Evolutionary conservation across 805 yeast genomes (phyloP).

Genomic region (Candida krabiensis): DNA sequence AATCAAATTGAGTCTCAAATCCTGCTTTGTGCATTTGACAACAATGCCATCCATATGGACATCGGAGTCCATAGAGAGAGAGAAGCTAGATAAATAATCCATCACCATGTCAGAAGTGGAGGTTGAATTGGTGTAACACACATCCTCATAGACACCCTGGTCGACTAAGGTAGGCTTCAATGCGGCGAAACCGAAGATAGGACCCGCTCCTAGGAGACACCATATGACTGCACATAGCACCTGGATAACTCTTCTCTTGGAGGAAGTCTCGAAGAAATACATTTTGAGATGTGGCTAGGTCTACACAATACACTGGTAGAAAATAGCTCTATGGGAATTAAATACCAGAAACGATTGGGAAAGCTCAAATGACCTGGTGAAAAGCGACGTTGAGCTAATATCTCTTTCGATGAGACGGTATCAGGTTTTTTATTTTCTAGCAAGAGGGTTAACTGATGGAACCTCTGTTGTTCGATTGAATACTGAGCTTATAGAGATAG

Average conservation of each 20-base stretch:
- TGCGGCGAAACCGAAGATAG: constrained; percentile 61
- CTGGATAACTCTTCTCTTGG: constrained; percentile 38
- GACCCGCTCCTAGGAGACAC: constrained; percentile 59
- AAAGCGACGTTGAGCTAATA: too few relatives aligned
- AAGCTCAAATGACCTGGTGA: too few relatives aligned
- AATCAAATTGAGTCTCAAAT: constrained; percentile 56
- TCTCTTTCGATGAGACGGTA: too few relatives aligned
- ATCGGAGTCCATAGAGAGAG: constrained; percentile 8
- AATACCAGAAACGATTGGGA: too few relatives aligned
- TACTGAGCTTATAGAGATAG: too few relatives aligned
- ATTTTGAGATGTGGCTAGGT: too few relatives aligned
- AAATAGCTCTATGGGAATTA: too few relatives aligned
- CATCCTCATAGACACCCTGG: constrained; percentile 46
- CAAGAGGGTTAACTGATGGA: too few relatives aligned
- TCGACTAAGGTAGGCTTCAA: constrained; percentile 51
- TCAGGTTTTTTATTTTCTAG: too few relatives aligned
- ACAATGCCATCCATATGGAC: constrained; percentile 25
- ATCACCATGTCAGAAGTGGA: constrained; percentile 7
- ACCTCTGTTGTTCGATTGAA: too few relatives aligned
- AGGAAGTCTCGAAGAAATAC: constrained; percentile 33
- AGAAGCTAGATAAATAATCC: constrained; percentile 4
- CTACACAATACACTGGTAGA: too few relatives aligned
- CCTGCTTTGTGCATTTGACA: constrained; percentile 52
- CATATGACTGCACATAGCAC: constrained; percentile 51
- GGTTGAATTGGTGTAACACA: constrained; percentile 34